Evolutionary conservation across 2,329 filamentous ascomycete species (phyloP), one percentile per base, ranked within the genome.

Genomic region (Calonectria naviculata): DNA sequence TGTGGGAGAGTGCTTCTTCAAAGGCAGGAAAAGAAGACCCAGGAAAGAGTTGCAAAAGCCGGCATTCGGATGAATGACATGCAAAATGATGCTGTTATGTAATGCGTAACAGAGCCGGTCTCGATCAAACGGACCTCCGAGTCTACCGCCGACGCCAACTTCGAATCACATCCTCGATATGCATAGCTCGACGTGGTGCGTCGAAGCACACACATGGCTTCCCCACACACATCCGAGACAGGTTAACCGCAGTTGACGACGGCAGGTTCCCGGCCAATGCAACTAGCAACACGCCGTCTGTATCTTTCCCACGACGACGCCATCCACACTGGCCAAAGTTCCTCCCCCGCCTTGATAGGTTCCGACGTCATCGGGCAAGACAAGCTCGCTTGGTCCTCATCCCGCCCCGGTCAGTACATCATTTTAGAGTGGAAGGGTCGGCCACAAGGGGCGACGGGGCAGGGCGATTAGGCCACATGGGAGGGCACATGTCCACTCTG

Each of bases 401-500:
- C 24, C 7, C 24, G 24, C 31, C 41, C 42, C 26, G 38, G 65
- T 36, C 54, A 67, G 31, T 46, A 52, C 65, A 67, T 44, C 65
- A 61, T 52, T 38, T 49, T 49, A 61, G 41, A 58, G 58, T n/a
- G 52, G 21, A 47, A 47, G 65, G 67, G 67, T 26, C 44, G 71
- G 65, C 54, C 31, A 69, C 68, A 69, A 56, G 61, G 67, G 47
- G 58, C 62, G 52, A 38, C 72, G 49, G 66, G 28, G 67, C 65
- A 70, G 56, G 65, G 62, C 56, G 66, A 42, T 44, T 61, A 44
- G 68, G 70, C 65, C 71, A 73, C 72, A 73, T 71, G 68, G 73
- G 49, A 64, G 67, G 58, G 71, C 75, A 78, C 76, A 78, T 78
- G 76, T 67, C 61, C 75, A 71, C 62, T 72, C 70, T 76, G 71